phyloP scores from a whole-genome alignment of 179 eudicot genomes.

The Beta lomatogona region DNA sequence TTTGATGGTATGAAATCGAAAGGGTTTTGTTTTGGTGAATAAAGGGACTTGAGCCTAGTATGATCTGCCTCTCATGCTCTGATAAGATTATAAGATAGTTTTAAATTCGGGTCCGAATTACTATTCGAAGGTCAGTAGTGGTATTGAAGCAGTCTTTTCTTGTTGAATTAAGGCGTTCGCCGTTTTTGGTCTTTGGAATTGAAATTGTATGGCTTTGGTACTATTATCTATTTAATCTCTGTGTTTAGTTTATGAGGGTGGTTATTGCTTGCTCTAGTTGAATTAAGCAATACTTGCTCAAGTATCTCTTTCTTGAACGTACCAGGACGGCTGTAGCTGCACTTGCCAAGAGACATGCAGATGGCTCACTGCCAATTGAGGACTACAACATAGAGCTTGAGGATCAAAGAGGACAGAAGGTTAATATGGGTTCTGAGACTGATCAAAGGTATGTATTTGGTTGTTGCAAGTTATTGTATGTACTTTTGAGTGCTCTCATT shows the following conservation, averaged over 20 bases:
- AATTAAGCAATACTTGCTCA: background rate
- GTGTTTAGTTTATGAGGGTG: background rate
- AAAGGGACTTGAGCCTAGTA: background rate
- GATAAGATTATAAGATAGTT: background rate
- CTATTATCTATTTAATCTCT: background rate
- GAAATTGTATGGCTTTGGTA: background rate
- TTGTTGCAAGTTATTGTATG: background rate
- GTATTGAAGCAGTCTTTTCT: background rate
- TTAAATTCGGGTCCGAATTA: background rate
- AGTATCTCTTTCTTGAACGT: background rate
- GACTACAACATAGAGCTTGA: conserved; percentile 87
- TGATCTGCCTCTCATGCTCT: background rate
- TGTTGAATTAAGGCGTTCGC: background rate
- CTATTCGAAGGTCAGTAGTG: background rate
- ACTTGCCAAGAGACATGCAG: conserved; percentile 78
- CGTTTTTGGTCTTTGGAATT: background rate
- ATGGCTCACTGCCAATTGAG: conserved; percentile 85
- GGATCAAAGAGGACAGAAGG: conserved; percentile 80
- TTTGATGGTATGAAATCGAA: background rate
- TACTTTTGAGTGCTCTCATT: background rate
- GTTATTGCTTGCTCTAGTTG: background rate
- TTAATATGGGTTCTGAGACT: conserved; percentile 77
- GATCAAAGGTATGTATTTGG: conserved; percentile 63
- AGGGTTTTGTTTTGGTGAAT: background rate
- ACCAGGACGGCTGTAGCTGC: conserved; percentile 70